Evolutionary conservation across 805 yeast genomes (phyloP).

Genomic region (Candida easanensis): DNA sequence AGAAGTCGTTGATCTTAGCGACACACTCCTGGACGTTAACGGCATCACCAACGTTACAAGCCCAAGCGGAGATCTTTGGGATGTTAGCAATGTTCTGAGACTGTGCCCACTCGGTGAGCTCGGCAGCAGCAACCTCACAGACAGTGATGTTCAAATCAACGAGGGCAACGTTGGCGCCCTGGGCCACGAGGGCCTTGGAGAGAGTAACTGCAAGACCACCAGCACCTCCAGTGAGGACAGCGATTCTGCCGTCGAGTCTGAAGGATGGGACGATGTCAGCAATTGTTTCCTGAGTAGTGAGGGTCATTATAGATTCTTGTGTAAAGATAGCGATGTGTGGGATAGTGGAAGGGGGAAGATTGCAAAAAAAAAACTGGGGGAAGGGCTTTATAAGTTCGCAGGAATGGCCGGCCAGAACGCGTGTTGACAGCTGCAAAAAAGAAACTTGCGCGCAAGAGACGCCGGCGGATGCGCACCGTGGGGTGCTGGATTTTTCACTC

Average conservation of each 20-base stretch:
- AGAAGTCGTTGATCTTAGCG: conserved; percentile 50
- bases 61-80: conserved; percentile 55
- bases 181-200: conserved; percentile 65
- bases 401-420: conserved; percentile 3
- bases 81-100: conserved; percentile 32
- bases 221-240: conserved; percentile 77
- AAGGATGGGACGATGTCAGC: conserved; percentile 48
- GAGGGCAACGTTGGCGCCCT: conserved; percentile 75
- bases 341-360: background rate
- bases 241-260: conserved; percentile 67
- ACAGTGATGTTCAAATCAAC: conserved; percentile 65
- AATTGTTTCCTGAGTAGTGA: conserved; percentile 17
- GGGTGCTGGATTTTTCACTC: background rate
- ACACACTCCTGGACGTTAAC: conserved; percentile 55
- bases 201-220: conserved; percentile 72
- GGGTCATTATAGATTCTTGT: conserved; percentile 6
- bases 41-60: conserved; percentile 70
- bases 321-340: background rate
- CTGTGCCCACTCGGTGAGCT: conserved; percentile 45
- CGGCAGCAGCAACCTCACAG: conserved; percentile 53
- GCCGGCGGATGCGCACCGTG: background rate
- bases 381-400: background rate
- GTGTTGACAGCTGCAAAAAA: background rate
- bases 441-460: conserved; percentile 1
- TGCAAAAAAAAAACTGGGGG: background rate